Evolutionary conservation across 768 basidiomycete genomes (phyloP), one percentile per base, ranked within the genome.

Genomic region (Tremella yokohamensis): DNA sequence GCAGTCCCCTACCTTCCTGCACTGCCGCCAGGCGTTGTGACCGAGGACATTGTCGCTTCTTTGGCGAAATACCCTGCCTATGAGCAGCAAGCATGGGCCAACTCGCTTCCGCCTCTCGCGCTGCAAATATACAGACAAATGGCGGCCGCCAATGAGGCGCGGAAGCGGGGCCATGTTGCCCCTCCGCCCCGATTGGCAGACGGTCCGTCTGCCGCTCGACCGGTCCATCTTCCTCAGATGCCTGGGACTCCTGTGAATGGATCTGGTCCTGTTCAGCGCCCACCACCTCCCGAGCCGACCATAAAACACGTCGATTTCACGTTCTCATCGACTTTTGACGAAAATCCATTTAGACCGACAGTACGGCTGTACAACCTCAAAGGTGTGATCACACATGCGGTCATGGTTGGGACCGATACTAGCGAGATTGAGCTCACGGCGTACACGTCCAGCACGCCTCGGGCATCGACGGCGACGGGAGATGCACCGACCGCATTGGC

Each of bases 341-440:
- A 39, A 8, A 24, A 45, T 44, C 58, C 63, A 20, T 19, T 25
- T 44, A 26, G 51, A 18, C 71, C 64, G 38, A 49, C 60, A 6
- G 58, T 74, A 26, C 56, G 68, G 25, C 54, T 75, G n/a, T 56
- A 58, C 49, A 76, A 76, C 56, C 42, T 73, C 45, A 52, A 66
- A 25, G 75, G 75, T 3, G 65, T 76, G 1, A 58, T 68, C 40
- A 71, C 57, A 16, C 75, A 76, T 52, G 56, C 67, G 1, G 60
- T 73, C 12, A 48, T 69, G 13, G 38, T 75, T 6, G 61, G 68
- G 13, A 42, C 57, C 4, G 58, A 63, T 11, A 71, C 72, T 1
- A 49, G 61, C 37, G 67, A 68, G 39, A 24, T 73, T 13, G 73
- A 75, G 47, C 37, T 75, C 15, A 71, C 69, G 19, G 73, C 73